These are phyloP conservation scores for Cenchrus purpureus DNA, from an alignment of 176 grass and related monocot genomes.

Conservation along the genomic window DNA sequence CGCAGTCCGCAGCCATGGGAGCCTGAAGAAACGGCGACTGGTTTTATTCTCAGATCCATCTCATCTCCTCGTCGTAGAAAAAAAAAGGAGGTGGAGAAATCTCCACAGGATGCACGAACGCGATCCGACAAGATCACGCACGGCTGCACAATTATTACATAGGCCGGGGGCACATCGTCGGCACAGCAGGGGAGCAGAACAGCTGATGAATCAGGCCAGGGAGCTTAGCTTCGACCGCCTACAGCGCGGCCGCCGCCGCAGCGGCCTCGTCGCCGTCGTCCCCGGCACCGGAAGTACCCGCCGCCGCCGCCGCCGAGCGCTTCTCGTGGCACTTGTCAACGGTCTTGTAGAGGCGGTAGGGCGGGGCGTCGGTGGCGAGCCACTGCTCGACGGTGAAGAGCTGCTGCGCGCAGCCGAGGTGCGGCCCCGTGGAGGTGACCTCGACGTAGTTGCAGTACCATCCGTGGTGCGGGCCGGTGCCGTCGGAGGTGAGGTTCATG, in stretches of 20 bases:
- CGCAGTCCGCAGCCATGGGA: not conserved
- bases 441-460: conserved; percentile 98
- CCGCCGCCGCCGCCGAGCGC: too few species aligned
- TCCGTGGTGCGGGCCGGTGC: conserved; percentile 62
- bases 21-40: not conserved
- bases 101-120: not conserved
- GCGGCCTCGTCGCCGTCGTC: not conserved
- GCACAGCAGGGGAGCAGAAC: not conserved
- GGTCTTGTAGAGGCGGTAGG: conserved; percentile 61
- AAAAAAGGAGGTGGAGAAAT: not conserved
- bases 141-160: not conserved
- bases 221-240: too few species aligned
- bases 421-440: conserved; percentile 75
- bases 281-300: too few species aligned
- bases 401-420: conserved; percentile 64
- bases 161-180: too few species aligned
- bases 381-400: conserved; percentile 92
- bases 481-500: conserved; percentile 90
- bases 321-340: conserved; percentile 43
- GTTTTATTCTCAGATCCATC: not conserved
- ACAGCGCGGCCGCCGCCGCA: not conserved
- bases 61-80: too few species aligned
- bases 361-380: conserved; percentile 77
- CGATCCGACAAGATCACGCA: not conserved
- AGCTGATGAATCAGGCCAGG: not conserved